These are phyloP conservation scores for Calycina marina DNA, from an alignment of 2,329 filamentous ascomycete genomes.

Conservation along the genomic window DNA sequence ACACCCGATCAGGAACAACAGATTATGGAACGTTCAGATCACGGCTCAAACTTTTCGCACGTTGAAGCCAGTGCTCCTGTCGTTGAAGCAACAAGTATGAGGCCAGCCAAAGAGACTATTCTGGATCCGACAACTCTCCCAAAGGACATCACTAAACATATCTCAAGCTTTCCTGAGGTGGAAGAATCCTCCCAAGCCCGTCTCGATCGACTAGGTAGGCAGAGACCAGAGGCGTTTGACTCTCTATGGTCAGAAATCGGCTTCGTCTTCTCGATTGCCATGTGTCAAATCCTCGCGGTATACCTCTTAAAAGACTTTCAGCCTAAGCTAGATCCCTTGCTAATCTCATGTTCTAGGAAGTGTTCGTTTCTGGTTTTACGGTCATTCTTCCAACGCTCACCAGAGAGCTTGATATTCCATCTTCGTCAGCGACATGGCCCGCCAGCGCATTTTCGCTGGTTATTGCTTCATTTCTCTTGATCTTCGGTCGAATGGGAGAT, in stretches of 20 bases:
- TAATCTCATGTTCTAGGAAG: slow-evolving; percentile 30
- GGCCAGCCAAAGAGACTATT: no score
- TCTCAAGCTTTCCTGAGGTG: no score
- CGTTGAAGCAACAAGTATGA: no score
- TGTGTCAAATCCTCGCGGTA: slow-evolving; percentile 42
- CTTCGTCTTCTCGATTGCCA: slow-evolving; percentile 44
- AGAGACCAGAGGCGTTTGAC: slow-evolving; percentile 38
- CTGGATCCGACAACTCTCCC: no score
- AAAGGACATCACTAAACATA: no score
- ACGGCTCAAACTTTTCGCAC: no score
- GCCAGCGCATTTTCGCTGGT: slow-evolving; percentile 44
- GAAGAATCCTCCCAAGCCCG: slow-evolving; percentile 21
- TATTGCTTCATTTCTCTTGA: slow-evolving; percentile 42
- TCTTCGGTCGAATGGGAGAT: slow-evolving; percentile 46
- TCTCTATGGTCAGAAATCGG: slow-evolving; percentile 37
- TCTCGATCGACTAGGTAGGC: slow-evolving; percentile 40
- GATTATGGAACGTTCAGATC: no score
- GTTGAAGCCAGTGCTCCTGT: no score
- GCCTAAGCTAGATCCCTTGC: background rate
- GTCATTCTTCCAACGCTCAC: slow-evolving; percentile 56
- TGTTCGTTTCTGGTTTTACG: slow-evolving; percentile 59
- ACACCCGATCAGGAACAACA: no score
- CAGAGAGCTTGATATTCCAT: slow-evolving; percentile 46
- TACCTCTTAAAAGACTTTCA: slow-evolving; percentile 7
- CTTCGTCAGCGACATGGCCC: slow-evolving; percentile 45